A percentile compares a stretch with the other conserved stretches of the same genome.
phyloP scores from a whole-genome alignment of 2,329 filamentous ascomycete species.

The Trichoderma guizhouense region DNA sequence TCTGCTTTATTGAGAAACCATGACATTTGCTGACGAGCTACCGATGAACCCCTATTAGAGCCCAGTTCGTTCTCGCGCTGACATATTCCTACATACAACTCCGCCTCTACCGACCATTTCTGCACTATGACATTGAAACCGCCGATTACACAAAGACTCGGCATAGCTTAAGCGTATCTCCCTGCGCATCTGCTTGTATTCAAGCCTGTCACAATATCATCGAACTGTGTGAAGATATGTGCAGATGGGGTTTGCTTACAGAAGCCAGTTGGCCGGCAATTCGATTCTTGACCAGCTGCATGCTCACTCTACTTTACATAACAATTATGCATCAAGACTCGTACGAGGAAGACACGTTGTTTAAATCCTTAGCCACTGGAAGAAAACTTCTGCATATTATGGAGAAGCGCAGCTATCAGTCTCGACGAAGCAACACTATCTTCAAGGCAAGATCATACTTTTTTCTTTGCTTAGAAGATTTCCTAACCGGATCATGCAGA shows the following conservation, averaged over 20 bases:
- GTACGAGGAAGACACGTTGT: not conserved
- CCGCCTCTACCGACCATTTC: not conserved
- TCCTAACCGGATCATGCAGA: not conserved
- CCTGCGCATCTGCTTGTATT: not conserved
- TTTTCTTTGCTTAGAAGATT: not conserved
- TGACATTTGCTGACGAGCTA: not conserved
- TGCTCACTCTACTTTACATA: not conserved
- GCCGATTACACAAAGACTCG: not conserved
- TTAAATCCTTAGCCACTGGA: not conserved
- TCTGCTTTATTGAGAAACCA: not conserved
- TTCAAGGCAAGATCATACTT: not conserved
- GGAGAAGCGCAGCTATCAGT: not conserved
- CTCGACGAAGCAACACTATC: not conserved
- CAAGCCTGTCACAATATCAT: conserved; percentile 1
- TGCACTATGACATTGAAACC: not conserved
- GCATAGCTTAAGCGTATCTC: not conserved
- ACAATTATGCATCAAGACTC: not conserved
- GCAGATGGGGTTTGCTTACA: not conserved
- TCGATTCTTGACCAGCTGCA: not conserved
- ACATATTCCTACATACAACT: not conserved
- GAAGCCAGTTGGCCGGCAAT: not conserved
- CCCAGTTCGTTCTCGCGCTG: not conserved
- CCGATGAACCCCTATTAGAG: not conserved
- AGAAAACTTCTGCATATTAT: not conserved
- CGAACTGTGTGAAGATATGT: not conserved